Conservation (phyloP, 2,329 filamentous ascomycete genomes). For the Acarospora socialis region DNA sequence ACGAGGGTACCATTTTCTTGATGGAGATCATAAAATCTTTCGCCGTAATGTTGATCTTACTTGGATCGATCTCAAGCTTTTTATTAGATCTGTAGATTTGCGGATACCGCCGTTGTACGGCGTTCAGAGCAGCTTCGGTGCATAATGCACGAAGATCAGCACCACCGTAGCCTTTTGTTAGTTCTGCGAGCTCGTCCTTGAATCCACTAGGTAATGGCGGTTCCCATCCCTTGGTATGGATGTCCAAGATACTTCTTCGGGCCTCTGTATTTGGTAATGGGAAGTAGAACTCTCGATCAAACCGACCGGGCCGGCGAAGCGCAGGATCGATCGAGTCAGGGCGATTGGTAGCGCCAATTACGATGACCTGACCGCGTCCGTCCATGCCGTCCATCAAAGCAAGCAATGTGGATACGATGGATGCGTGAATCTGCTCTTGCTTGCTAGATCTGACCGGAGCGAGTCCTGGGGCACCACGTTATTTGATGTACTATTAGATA, state of each 20-base stretch:
- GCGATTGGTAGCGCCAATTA: conserved; percentile 96
- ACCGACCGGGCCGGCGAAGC: conserved; percentile 82
- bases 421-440: conserved; percentile 96
- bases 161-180: conserved; percentile 93
- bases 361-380: conserved; percentile 92
- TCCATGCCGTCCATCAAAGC: conserved; percentile 98
- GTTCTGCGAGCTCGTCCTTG: conserved; percentile 68
- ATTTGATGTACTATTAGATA: background rate
- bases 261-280: conserved; percentile 71
- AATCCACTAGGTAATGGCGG: conserved; percentile 58
- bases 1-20: conserved; percentile 92
- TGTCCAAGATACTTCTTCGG: conserved; percentile 77
- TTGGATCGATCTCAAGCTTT: conserved; percentile 77
- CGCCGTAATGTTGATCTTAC: conserved; percentile 70
- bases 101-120: conserved; percentile 87
- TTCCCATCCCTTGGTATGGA: conserved; percentile 91
- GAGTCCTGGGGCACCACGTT: conserved; percentile 42
- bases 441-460: conserved; percentile 94
- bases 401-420: conserved; percentile 87
- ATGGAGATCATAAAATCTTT: conserved; percentile 96
- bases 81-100: conserved; percentile 88
- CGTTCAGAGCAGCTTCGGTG: conserved; percentile 89
- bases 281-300: conserved; percentile 97
- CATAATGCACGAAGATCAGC: conserved; percentile 87
- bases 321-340: conserved; percentile 94